Base-by-base conservation (phyloP, 768 basidiomycete species). In the Leccinum sublutescens region DNA sequence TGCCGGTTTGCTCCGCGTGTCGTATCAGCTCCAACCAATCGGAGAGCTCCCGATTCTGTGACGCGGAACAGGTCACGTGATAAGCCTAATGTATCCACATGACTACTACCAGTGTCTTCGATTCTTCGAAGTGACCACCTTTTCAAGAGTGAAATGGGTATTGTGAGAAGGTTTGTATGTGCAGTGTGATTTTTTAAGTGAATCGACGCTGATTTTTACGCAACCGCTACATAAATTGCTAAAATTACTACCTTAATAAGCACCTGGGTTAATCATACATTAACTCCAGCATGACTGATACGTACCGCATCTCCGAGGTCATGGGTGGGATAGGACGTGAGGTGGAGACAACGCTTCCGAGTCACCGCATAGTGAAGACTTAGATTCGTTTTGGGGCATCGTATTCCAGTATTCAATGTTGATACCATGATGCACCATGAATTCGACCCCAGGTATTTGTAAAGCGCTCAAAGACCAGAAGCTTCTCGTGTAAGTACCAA, bases 1-100 rank as follows among this genome's bases (percentile, higher is more conserved):
- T 55, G 55, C 71, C 71, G 71, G 71, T 68, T 72, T 72, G 27
- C 50, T 63, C 71, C 71, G 71, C 8, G 50, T 19, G 49, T 40
- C 17, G 19, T 10, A 12, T n/a, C 52, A 27, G 25, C 45, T 38
- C 47, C 56, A 29, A 45, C 70, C 71, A 69, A 73, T 71, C 66
- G 60, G 68, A 57, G 12, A 2, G 21, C 7, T 45, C 31, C 59
- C 59, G 43, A 53, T 58, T 58, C 4, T 5, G 14, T 21, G 11
- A 21, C 38, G 17, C 38, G 17, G 38, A n/a, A n/a, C 1, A 40
- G 17, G 38, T 40, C 38, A 40, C 38, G 38, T 40, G 17, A 40
- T n/a, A 34, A 34, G 33, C 34, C 33, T 5, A 31, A 29, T 29
- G 29, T 29, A 29, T 9, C 29, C 29, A 29, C 29, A 29, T 9